Percentiles rank a stretch among this genome's conserved stretches.
Conservation (phyloP, 805 yeast genomes). For the Nakazawaea populi region DNA sequence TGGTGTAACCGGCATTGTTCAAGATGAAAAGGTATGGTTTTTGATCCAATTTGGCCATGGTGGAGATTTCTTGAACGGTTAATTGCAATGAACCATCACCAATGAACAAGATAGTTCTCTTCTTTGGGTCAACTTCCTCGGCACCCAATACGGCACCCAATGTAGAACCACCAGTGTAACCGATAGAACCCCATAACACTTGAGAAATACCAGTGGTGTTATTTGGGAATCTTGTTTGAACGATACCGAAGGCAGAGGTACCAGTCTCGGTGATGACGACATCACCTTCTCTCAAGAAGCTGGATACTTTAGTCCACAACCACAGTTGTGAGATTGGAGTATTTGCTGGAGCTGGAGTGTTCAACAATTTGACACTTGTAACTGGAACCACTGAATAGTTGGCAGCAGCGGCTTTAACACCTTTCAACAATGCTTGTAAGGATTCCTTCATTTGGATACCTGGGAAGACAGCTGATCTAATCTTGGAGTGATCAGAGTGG, state of each 20-base stretch:
- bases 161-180: slow-evolving; percentile 63
- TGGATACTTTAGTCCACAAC: slow-evolving; percentile 60
- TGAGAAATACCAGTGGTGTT: slow-evolving; percentile 63
- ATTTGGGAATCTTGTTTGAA: slow-evolving; percentile 59
- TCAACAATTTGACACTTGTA: slow-evolving; percentile 43
- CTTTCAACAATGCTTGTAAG: slow-evolving; percentile 34
- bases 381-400: slow-evolving; percentile 48
- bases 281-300: slow-evolving; percentile 63
- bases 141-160: slow-evolving; percentile 67
- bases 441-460: slow-evolving; percentile 66
- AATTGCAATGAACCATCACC: slow-evolving; percentile 77
- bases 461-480: slow-evolving; percentile 63
- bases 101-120: slow-evolving; percentile 60
- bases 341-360: slow-evolving; percentile 36
- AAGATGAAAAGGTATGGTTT: slow-evolving; percentile 65
- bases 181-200: slow-evolving; percentile 74
- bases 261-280: slow-evolving; percentile 68
- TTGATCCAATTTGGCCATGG: slow-evolving; percentile 60
- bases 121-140: slow-evolving; percentile 52
- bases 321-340: slow-evolving; percentile 57
- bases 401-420: slow-evolving; percentile 31
- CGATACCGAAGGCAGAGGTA: slow-evolving; percentile 69
- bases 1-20: slow-evolving; percentile 72
- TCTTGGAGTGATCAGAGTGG: slow-evolving; percentile 72
- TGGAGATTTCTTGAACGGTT: slow-evolving; percentile 69